These are phyloP conservation scores for Neonectria faginata DNA, from an alignment of 2,329 filamentous ascomycete species.

Conservation along the genomic window DNA sequence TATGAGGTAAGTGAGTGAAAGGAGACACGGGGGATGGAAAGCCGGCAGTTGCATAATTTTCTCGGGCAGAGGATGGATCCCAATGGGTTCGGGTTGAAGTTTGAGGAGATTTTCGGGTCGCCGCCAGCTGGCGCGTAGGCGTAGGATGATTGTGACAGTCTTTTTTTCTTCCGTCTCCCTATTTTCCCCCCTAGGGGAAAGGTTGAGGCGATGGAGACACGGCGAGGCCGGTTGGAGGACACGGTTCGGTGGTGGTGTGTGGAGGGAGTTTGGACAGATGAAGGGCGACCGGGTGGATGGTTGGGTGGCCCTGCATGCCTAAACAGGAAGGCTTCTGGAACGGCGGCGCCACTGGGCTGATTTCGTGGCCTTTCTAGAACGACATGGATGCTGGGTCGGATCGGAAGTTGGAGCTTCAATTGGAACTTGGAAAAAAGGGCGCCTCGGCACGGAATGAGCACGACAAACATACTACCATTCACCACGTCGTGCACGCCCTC, in stretches of 20 bases:
- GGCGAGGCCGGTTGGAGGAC: slow-evolving; percentile 44
- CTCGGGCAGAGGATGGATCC: slow-evolving; percentile 19
- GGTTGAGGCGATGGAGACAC: slow-evolving; percentile 46
- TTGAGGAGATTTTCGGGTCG: slow-evolving; percentile 4
- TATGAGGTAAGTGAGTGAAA: slow-evolving; percentile 14
- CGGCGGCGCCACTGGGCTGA: slow-evolving; percentile 27
- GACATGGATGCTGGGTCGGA: slow-evolving; percentile 21
- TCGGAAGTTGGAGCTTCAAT: not conserved
- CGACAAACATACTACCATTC: not conserved
- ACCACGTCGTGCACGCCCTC: slow-evolving; percentile 2
- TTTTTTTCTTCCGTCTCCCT: slow-evolving; percentile 18
- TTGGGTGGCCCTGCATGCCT: slow-evolving; percentile 26
- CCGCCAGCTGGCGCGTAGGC: slow-evolving; percentile 14
- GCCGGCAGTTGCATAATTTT: slow-evolving; percentile 15
- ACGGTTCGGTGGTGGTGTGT: slow-evolving; percentile 34
- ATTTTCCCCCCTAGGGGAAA: slow-evolving; percentile 22
- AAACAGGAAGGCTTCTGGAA: slow-evolving; percentile 45
- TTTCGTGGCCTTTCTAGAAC: slow-evolving; percentile 40
- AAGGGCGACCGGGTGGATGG: slow-evolving; percentile 27
- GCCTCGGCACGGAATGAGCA: slow-evolving; percentile 5
- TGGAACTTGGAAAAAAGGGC: slow-evolving; percentile 2
- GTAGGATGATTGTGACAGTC: slow-evolving; percentile 31
- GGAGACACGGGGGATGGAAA: not conserved
- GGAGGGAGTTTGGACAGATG: slow-evolving; percentile 23
- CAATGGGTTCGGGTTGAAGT: slow-evolving; percentile 7